Conservation (phyloP, 306 rosid genomes). For the Leucaena leucocephala region DNA sequence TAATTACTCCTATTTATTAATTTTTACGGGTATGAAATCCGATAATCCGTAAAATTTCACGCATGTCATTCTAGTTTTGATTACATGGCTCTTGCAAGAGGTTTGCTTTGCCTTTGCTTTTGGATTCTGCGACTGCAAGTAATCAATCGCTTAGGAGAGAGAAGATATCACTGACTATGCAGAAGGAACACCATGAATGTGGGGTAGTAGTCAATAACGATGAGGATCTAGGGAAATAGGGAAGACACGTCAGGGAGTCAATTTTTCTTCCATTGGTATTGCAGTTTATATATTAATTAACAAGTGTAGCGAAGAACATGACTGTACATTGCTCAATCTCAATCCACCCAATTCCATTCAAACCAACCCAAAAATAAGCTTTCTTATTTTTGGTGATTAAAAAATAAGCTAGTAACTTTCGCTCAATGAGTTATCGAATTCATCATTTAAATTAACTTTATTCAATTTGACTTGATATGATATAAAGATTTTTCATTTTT, state of each 20-base stretch:
- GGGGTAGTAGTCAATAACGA: neutral
- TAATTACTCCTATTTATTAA: neutral
- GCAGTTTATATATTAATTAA: neutral
- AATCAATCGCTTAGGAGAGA: neutral
- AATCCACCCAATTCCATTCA: neutral
- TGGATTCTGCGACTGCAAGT: neutral
- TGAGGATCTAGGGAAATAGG: neutral
- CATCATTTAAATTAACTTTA: too few species aligned
- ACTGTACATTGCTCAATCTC: neutral
- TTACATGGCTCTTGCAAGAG: neutral
- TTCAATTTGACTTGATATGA: too few species aligned
- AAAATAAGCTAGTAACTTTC: too few species aligned
- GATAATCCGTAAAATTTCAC: neutral
- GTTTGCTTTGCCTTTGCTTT: neutral
- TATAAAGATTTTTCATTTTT: too few species aligned
- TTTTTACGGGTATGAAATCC: neutral
- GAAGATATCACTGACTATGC: neutral
- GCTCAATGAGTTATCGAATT: too few species aligned
- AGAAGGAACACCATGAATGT: neutral
- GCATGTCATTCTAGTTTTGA: neutral
- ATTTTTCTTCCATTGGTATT: neutral
- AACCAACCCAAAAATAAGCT: too few species aligned
- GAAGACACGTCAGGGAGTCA: conserved; percentile 1
- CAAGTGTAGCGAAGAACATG: neutral
- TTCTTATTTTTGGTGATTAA: too few species aligned